Evolutionary conservation across 768 basidiomycete genomes (phyloP).

Genomic region (Boletus pseudopeckii): DNA sequence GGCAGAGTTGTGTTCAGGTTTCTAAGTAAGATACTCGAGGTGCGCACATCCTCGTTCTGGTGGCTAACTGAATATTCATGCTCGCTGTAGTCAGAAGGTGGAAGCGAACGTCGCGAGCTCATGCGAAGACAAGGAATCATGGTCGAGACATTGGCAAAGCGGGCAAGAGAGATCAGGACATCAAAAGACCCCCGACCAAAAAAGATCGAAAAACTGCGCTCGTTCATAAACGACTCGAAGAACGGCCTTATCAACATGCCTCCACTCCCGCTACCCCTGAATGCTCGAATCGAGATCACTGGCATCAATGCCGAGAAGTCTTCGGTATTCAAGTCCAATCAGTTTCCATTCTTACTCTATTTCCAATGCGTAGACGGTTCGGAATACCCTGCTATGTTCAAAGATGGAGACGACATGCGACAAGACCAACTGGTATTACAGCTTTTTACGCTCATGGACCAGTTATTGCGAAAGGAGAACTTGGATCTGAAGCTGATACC

Average conservation of each 20-base stretch:
- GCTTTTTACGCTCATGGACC: slow-evolving; percentile 98
- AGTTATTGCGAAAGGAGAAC: slow-evolving; percentile 89
- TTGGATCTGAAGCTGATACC: slow-evolving; percentile 88
- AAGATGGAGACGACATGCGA: slow-evolving; percentile 97
- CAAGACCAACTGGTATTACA: slow-evolving; percentile 99
- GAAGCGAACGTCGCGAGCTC: slow-evolving; percentile 79
- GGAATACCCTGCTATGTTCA: slow-evolving; percentile 95
- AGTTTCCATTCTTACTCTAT: slow-evolving; percentile 86
- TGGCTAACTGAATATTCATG: background rate
- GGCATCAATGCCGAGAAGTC: slow-evolving; percentile 92
- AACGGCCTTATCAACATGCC: slow-evolving; percentile 77
- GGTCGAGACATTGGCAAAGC: slow-evolving; percentile 78
- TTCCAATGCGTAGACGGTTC: slow-evolving; percentile 83
- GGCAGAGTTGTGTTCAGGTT: slow-evolving; percentile 88
- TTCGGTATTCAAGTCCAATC: slow-evolving; percentile 95
- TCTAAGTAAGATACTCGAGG: slow-evolving; percentile 85
- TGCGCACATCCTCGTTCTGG: slow-evolving; percentile 28
- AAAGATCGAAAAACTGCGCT: slow-evolving; percentile 95
- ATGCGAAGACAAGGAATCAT: slow-evolving; percentile 90
- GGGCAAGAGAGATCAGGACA: slow-evolving; percentile 81
- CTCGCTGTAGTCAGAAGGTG: slow-evolving; percentile 58
- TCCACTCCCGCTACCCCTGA: slow-evolving; percentile 84
- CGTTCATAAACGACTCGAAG: slow-evolving; percentile 80
- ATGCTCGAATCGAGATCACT: slow-evolving; percentile 79
- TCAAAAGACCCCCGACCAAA: slow-evolving; percentile 94